Base-by-base conservation (phyloP, 371 early-diverging fungal species). In the Mortierella sp. region DNA sequence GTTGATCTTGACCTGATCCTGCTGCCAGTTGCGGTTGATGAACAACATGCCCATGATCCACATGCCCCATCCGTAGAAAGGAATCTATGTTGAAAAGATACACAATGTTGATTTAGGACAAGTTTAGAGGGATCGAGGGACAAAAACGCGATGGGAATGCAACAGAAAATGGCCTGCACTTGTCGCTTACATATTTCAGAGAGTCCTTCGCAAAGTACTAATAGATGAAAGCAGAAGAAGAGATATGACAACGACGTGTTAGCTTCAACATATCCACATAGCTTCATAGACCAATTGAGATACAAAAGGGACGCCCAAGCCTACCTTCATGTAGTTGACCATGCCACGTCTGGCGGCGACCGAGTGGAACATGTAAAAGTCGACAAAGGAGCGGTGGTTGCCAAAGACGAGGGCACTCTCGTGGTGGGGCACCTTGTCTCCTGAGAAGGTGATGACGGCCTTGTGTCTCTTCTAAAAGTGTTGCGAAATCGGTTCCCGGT, bases 141-240 rank as follows among this genome's bases (percentile, higher is more conserved):
- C 19, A 31, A 46, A 46, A 48, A 46, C 9, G 31, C 21, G 16
- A 16, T 16, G 73, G 57, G 26, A 19, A 11, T 21, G n/a, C 48
- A n/a, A 44, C 40, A 4, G 34, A 61, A 69, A 24, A 24, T 19
- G 53, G 5, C 14, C 3, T 69, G 31, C 10, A 24, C 34, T 19
- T 46, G 10, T 34, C 8, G 55, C 87, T 87, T 89, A 93, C 93
- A 86, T 89, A 94, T 91, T 95, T 94, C 31, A 95, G 57, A 3
- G 92, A 91, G 81, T 94, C 93, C 79, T 95, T 95, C 31, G 93
- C 91, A 90, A 95, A 95, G 86, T 95, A 95, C 92, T 95, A 78
- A 0, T 16, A 37, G 21, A 3, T 9, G 14, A n/a, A 1, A 67
- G 34, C 2, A 2, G 3, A 69, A n/a, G 14, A 55, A 1, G 16